These are phyloP conservation scores for Zychaea mexicana DNA, from an alignment of 371 early-diverging fungal genomes.

Conservation along the genomic window DNA sequence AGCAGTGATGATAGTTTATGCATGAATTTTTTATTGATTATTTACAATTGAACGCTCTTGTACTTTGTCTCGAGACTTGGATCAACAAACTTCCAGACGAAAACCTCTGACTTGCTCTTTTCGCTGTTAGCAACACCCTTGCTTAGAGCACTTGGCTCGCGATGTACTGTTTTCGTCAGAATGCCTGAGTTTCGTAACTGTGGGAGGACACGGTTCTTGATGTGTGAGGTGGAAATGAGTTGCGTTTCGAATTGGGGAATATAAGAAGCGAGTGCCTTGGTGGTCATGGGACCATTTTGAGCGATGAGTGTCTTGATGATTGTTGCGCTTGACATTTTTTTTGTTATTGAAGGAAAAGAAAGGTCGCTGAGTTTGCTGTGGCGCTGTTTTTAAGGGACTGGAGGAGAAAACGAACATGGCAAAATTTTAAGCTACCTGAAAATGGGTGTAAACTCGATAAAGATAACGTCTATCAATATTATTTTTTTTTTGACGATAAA, in stretches of 20 bases:
- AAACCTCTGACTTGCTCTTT: conserved; percentile 15
- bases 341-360: neutral
- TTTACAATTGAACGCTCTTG: conserved; percentile 14
- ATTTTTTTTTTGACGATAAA: too few species aligned
- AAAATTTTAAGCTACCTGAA: too few species aligned
- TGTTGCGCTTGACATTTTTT: conserved; percentile 27
- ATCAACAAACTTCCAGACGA: conserved; percentile 29
- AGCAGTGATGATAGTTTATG: neutral
- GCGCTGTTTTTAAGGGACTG: too few species aligned
- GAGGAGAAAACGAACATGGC: too few species aligned
- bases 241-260: conserved; percentile 26
- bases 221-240: conserved; percentile 34
- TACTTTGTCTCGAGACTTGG: conserved; percentile 16
- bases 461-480: too few species aligned
- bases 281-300: conserved; percentile 44
- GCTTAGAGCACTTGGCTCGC: conserved; percentile 9
- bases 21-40: neutral
- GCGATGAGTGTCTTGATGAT: conserved; percentile 39
- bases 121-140: conserved; percentile 9
- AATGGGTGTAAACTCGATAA: too few species aligned
- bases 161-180: conserved; percentile 26
- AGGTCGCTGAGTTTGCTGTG: too few species aligned
- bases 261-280: conserved; percentile 18
- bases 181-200: conserved; percentile 28
- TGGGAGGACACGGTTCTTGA: conserved; percentile 34